Evolutionary conservation across 306 rosid species (phyloP), one percentile per base, ranked within the genome.

Genomic region (Cercis canadensis): DNA sequence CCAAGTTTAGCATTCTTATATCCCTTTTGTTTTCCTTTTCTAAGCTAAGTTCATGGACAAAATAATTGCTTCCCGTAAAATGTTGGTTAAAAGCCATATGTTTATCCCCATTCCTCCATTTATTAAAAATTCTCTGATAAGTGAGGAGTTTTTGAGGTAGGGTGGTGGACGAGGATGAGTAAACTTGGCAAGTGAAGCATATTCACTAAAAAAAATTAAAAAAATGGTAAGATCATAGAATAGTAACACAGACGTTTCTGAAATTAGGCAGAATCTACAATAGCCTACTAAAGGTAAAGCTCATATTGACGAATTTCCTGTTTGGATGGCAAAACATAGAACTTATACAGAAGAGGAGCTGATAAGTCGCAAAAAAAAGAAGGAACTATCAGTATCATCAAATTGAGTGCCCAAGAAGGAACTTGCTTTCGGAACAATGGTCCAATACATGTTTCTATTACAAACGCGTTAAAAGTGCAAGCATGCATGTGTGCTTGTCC

Each of bases 341-440:
- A n/a, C n/a, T n/a, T n/a, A n/a, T 43, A 62, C 50, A 39, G 11
- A 39, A 47, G 34, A 60, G 15, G 29, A 18, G 37, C 40, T 16
- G 54, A 44, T 24, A 63, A 5, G 54, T 63, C 14, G 8, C 19
- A 6, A 43, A 63, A 11, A 69, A 73, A 46, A 56, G 31, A 67
- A 60, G 43, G n/a, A n/a, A n/a, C n/a, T 62, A 79, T 24, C 29
- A 61, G 18, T 61, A 62, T 40, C 12, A 46, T 61, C 64, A 39
- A 69, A 68, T 74, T 56, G 83, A 74, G 76, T 74, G 72, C 73
- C 21, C 6, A 8, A 45, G 75, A 82, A 82, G 80, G 75, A 82
- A 78, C 65, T 37, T 58, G 64, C 49, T 53, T 24, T 45, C 56
- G 2, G 5, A 21, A 24, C 29, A 37, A 77, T 80, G 84, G 84